These are phyloP conservation scores for Quercus rubra DNA, from an alignment of 306 rosid species.

Conservation along the genomic window DNA sequence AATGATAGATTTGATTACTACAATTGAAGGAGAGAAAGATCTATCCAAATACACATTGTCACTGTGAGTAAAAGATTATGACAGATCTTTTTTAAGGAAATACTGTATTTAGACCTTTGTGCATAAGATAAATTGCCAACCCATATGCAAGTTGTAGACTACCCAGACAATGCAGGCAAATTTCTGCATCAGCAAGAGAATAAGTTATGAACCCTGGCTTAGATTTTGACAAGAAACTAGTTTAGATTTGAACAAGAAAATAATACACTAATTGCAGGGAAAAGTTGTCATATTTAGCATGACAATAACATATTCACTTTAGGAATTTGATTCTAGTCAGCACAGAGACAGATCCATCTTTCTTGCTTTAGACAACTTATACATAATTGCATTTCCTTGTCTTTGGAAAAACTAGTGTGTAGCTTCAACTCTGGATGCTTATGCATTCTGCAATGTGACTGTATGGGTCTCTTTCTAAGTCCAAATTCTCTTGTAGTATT, in stretches of 20 bases:
- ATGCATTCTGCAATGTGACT: too few species aligned
- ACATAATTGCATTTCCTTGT: not conserved
- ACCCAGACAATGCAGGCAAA: not conserved
- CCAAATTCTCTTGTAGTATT: not conserved
- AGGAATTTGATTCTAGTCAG: not conserved
- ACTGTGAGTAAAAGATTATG: constrained; percentile 50
- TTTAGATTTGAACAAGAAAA: not conserved
- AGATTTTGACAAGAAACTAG: not conserved
- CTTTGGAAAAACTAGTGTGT: not conserved
- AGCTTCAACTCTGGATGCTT: not conserved
- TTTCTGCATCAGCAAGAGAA: not conserved
- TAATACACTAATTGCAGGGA: not conserved
- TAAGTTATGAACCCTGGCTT: not conserved
- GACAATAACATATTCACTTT: not conserved
- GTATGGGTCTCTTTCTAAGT: too few species aligned
- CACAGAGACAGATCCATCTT: not conserved
- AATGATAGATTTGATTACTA: constrained; percentile 92
- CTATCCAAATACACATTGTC: constrained; percentile 74
- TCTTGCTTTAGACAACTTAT: not conserved
- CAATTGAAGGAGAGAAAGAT: constrained; percentile 88
- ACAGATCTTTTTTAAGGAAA: not conserved
- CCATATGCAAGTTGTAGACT: not conserved
- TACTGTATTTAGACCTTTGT: not conserved
- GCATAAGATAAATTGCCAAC: not conserved
- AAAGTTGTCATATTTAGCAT: not conserved